These are phyloP conservation scores for Nicotiana undulata DNA, from an alignment of 257 asterid species.

Conservation along the genomic window DNA sequence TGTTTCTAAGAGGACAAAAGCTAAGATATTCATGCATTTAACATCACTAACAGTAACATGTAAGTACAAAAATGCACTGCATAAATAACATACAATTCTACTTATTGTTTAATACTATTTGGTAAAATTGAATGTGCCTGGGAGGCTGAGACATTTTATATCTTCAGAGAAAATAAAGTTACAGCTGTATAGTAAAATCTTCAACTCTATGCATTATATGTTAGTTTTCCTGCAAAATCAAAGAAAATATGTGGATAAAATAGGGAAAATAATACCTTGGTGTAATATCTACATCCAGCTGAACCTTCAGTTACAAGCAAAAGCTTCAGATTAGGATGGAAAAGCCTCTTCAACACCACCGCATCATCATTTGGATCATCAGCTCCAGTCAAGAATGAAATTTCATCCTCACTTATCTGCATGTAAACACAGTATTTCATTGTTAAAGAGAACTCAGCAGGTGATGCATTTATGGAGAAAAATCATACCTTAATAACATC, in stretches of 20 bases:
- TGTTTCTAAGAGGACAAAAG: not conserved
- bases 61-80: not conserved
- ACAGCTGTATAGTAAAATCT: not conserved
- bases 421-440: not conserved
- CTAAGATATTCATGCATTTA: not conserved
- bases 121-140: not conserved
- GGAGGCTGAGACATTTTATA: not conserved
- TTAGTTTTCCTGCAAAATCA: not conserved
- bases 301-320: constrained; percentile 82
- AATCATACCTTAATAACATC: constrained; percentile 73
- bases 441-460: not conserved
- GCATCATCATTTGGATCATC: constrained; percentile 59
- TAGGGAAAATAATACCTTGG: constrained; percentile 43
- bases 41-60: not conserved
- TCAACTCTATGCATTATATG: not conserved
- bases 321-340: constrained; percentile 65
- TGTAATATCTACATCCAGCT: constrained; percentile 82
- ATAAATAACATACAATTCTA: not conserved
- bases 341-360: constrained; percentile 72
- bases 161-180: not conserved
- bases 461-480: not conserved
- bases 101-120: not conserved
- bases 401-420: constrained; percentile 89
- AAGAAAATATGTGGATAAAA: not conserved
- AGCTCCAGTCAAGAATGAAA: constrained; percentile 66